Base-by-base conservation (phyloP, 2,329 filamentous ascomycete species). In the Sporothrix inflata region DNA sequence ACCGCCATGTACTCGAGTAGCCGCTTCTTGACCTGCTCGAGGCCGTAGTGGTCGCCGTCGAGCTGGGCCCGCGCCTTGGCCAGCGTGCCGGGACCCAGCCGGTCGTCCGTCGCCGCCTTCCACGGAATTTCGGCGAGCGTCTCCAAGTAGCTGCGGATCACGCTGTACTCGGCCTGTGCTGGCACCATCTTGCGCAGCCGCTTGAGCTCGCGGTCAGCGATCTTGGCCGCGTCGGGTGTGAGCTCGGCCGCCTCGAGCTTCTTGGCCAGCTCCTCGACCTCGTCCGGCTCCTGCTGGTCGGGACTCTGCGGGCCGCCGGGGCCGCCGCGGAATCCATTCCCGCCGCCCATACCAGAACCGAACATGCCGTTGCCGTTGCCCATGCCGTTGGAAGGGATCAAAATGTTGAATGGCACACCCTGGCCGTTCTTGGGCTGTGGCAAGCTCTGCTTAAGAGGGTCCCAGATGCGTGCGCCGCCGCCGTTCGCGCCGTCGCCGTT, bases 1-100 rank as follows among this genome's bases (percentile, higher is more conserved):
- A 99, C 96, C 2, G 96, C 97, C 57, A 99, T 86, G 79, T 99
- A 99, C 80, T 98, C 97, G 5, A 99, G 87, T 27, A 99, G 82
- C 57, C 96, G 88, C 86, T 97, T 98, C 88, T 99, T 99, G 79
- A 99, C 95, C 82, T 95, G 97, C 74, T 98, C 94, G 16, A 99
- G 85, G 0, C 96, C 96, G 77, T 98, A 98, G 81, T 99, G 96
- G 79, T 99, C 96, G 75, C 97, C 91, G 78, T 99, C 94, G 6
- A 99, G 87, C 81, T 98, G 96, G 82, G 94, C 93, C 71, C 94
- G 90, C 7, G 96, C 96, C 76, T 87, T 88, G 73, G 88, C 86
- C 72, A 98, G 81, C 0, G 94, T 98, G 11, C 94, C 91, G 0
- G 89, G 87, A 8, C 94, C 94, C 3, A 99, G 88, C 42, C 94